A percentile compares a stretch with the other conserved stretches of the same genome.
These are phyloP conservation scores for Vigna mungo DNA, from an alignment of 306 rosid genomes.

Conservation along the genomic window DNA sequence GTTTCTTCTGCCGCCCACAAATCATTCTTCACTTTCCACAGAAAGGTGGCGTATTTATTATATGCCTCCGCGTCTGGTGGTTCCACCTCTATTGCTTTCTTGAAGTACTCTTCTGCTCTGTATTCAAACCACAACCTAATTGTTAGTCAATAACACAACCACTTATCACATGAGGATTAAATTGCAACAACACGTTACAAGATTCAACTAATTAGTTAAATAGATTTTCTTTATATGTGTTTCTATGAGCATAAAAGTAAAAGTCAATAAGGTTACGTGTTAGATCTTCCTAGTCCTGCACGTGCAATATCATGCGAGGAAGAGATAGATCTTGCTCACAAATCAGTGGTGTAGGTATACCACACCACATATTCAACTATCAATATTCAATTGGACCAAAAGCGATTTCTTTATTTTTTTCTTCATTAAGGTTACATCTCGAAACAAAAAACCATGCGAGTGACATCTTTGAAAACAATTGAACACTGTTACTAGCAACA, in stretches of 20 bases:
- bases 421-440: background rate
- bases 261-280: constrained; percentile 44
- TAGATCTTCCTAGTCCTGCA: constrained; percentile 38
- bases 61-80: constrained; percentile 86
- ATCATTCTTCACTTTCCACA: constrained; percentile 79
- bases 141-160: constrained; percentile 34
- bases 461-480: background rate
- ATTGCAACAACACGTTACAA: background rate
- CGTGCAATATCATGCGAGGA: constrained; percentile 48
- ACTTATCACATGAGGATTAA: constrained; percentile 44
- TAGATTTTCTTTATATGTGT: too few relatives aligned
- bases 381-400: constrained; percentile 39
- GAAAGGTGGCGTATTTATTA: constrained; percentile 78
- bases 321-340: constrained; percentile 32
- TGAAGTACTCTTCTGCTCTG: constrained; percentile 95
- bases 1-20: constrained; percentile 95
- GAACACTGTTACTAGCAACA: background rate
- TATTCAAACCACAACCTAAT: constrained; percentile 22
- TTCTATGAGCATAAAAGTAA: background rate
- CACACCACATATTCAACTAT: constrained; percentile 50
- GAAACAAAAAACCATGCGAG: too few relatives aligned
- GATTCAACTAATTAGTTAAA: too few relatives aligned
- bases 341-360: constrained; percentile 41
- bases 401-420: background rate
- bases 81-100: constrained; percentile 65